Conservation (phyloP, 805 yeast species). For the Candida golubevii region DNA sequence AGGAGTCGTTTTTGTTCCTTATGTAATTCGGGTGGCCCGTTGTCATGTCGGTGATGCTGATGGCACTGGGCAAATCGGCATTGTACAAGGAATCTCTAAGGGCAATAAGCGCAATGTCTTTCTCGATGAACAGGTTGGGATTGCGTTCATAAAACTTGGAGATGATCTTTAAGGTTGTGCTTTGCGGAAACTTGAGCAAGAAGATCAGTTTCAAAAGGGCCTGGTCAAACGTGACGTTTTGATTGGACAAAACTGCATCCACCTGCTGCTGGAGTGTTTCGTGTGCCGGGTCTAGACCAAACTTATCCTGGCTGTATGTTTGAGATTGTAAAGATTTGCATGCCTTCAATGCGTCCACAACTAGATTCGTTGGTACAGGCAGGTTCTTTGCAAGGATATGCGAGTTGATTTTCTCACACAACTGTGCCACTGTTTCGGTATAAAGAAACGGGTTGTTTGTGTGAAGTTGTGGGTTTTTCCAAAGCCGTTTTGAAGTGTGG, state of each 20-base stretch:
- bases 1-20: conserved; percentile 24
- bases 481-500: too few relatives aligned
- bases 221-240: conserved; percentile 20
- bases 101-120: conserved; percentile 53
- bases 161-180: conserved; percentile 26
- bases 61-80: conserved; percentile 54
- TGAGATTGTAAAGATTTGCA: conserved; percentile 21
- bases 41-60: conserved; percentile 56
- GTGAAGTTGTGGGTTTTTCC: too few relatives aligned
- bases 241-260: conserved; percentile 19
- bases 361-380: conserved; percentile 5
- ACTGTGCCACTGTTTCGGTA: conserved; percentile 10
- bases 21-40: conserved; percentile 54
- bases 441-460: conserved; percentile 9
- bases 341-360: conserved; percentile 21
- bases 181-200: conserved; percentile 30
- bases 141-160: conserved; percentile 23
- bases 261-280: conserved; percentile 20
- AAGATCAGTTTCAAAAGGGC: conserved; percentile 27
- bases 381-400: conserved; percentile 1
- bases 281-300: conserved; percentile 21
- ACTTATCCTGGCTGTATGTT: conserved; percentile 20
- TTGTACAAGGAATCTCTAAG: conserved; percentile 55
- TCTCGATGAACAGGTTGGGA: conserved; percentile 28
- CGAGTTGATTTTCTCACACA: conserved; percentile 10